Evolutionary conservation across 345 rosid genomes (phyloP), one percentile per base, ranked within the genome.

Genomic region (Triadica sebifera): DNA sequence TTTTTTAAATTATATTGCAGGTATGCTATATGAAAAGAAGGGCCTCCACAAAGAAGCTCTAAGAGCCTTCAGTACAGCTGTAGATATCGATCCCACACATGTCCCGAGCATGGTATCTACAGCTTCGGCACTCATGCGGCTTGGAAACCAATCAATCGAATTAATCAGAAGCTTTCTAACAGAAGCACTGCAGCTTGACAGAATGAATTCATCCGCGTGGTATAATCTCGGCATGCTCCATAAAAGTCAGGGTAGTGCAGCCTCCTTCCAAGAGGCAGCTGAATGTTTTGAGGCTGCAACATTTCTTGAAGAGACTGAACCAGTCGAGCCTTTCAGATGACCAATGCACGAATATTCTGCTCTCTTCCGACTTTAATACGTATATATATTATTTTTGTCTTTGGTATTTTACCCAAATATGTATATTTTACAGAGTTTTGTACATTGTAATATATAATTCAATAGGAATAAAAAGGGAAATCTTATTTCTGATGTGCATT

Each of bases 241-340:
- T 66, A 86, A 84, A 57, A 75, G 80, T 16, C 85, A 88, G 76
- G 75, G 58, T 0, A 49, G 43, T 37, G 72, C 87, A 15, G 65
- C 88, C 1, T 50, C 79, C 6, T 43, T 38, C 0, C 12, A 71
- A 6, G 92, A 90, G 60, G 89, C 88, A 22, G 85, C 86, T 0
- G 91, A 90, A 65, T 90, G 90, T 75, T 86, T 88, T 0, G 82
- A 85, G 75, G 90, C 90, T 45, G 93, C 93, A 55, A 78, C 89
- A 4, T 63, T 87, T 72, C 82, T 88, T 16, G 82, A 86, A 82
- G 90, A 87, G 61, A 63, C 88, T 37, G 86, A 84, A 22, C 93
- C 93, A 0, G 71, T 86, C 24, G 89, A 90, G 76, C 88, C 91
- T 41, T 90, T 89, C 59, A 85, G 93, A 84, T 85, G 75, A 89